phyloP scores from a whole-genome alignment of 2,329 filamentous ascomycete species.

The Colletotrichum acutatum region DNA sequence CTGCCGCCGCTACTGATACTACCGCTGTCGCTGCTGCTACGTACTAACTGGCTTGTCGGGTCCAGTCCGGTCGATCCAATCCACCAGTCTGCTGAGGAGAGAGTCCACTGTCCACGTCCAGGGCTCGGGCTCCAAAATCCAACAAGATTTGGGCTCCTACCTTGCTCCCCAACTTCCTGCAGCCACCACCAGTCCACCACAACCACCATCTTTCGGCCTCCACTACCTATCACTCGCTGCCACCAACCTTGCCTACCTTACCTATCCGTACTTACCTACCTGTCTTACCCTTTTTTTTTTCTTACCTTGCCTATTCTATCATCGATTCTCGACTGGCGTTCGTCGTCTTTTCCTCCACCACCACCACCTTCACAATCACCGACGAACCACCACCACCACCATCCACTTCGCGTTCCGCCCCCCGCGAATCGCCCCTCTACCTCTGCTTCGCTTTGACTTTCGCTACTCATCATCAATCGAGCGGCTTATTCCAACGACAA shows the following conservation, averaged over 20 bases:
- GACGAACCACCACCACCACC: slow-evolving; percentile 34
- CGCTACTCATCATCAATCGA: slow-evolving; percentile 27
- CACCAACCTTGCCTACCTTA: background rate
- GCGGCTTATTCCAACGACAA: slow-evolving; percentile 9
- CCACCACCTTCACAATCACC: slow-evolving; percentile 37
- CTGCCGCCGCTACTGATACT: slow-evolving; percentile 12
- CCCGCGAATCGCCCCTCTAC: slow-evolving; percentile 29
- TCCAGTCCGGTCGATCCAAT: slow-evolving; percentile 36
- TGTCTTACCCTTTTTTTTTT: slow-evolving; percentile 24
- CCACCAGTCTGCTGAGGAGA: slow-evolving; percentile 34
- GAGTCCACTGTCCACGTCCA: slow-evolving; percentile 33
- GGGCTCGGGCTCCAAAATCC: slow-evolving; percentile 34
- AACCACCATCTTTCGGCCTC: background rate
- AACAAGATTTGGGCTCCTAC: slow-evolving; percentile 34
- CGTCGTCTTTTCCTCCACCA: slow-evolving; percentile 37
- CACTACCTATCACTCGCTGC: background rate
- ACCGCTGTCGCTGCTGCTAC: slow-evolving; percentile 7
- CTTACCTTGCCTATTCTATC: slow-evolving; percentile 29
- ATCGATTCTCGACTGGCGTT: slow-evolving; percentile 28
- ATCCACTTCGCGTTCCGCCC: slow-evolving; percentile 26
- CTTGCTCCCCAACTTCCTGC: slow-evolving; percentile 18
- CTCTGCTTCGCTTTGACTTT: slow-evolving; percentile 14
- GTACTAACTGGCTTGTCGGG: slow-evolving; percentile 29
- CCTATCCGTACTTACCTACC: slow-evolving; percentile 10
- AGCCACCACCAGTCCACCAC: background rate